A percentile compares a stretch with the other conserved stretches of the same genome.
phyloP scores from a whole-genome alignment of 2,329 filamentous ascomycete genomes.

The Albophoma yamanashiensis region DNA sequence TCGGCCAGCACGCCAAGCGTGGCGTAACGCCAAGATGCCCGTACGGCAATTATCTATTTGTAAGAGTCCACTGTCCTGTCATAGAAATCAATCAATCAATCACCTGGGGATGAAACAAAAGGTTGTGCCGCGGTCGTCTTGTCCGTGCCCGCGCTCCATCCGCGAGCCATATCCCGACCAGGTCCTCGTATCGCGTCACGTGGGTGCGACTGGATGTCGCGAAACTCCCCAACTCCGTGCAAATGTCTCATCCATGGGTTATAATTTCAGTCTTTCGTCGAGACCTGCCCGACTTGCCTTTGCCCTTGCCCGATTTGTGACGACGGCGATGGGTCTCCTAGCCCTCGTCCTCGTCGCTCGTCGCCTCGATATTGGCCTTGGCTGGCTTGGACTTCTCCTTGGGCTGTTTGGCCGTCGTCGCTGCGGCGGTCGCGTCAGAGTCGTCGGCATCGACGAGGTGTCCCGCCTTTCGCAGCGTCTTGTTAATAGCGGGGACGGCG shows the following conservation, averaged over 20 bases:
- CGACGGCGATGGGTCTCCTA: slow-evolving; percentile 3
- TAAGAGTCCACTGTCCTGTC: no score
- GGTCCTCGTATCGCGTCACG: not conserved
- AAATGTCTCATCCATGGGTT: not conserved
- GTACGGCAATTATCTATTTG: not conserved
- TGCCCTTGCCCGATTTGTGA: not conserved
- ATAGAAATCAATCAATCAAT: not conserved
- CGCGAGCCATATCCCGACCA: not conserved
- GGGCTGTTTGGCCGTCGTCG: slow-evolving; percentile 17
- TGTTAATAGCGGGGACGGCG: slow-evolving; percentile 48
- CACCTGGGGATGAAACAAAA: not conserved
- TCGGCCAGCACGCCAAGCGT: not conserved
- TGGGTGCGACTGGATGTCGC: not conserved
- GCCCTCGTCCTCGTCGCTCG: slow-evolving; percentile 48
- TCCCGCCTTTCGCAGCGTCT: slow-evolving; percentile 39
- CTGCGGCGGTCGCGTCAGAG: slow-evolving; percentile 15
- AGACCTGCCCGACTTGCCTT: not conserved
- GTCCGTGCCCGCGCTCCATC: not conserved
- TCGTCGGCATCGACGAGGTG: slow-evolving; percentile 25
- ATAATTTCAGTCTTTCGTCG: not conserved
- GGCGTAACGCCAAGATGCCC: not conserved
- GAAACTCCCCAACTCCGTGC: not conserved
- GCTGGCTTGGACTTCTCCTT: slow-evolving; percentile 31
- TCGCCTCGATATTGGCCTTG: slow-evolving; percentile 53
- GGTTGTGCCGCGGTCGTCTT: not conserved